phyloP scores from a whole-genome alignment of 306 rosid genomes.

The Quercus berberidifolia region DNA sequence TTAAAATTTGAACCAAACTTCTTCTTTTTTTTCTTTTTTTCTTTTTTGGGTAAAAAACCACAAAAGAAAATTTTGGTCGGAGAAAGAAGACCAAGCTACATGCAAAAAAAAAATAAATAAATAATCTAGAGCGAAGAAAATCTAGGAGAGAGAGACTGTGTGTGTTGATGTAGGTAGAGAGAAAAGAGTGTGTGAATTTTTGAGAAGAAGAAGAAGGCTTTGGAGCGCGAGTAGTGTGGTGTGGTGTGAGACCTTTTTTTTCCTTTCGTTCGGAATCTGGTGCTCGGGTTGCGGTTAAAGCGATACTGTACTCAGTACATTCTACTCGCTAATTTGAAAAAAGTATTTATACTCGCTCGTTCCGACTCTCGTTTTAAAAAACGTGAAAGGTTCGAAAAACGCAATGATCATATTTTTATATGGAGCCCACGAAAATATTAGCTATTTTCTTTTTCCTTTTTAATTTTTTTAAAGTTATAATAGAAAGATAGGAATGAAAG shows the following conservation, averaged over 20 bases:
- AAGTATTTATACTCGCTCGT: background rate
- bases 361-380: no score
- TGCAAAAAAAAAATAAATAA: no score
- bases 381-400: background rate
- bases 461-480: background rate
- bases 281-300: background rate
- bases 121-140: no score
- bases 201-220: no score
- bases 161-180: no score
- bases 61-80: no score
- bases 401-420: no score
- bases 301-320: background rate
- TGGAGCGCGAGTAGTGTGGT: background rate
- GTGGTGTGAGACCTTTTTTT: background rate
- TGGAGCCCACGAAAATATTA: background rate
- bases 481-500: background rate
- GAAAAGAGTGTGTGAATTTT: no score
- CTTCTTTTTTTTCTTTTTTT: no score
- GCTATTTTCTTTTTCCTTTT: rapidly evolving
- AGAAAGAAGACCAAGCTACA: no score
- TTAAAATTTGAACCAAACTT: background rate
- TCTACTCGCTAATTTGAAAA: background rate
- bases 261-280: background rate
- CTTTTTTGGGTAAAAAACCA: no score
- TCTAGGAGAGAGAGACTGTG: no score